phyloP scores from a whole-genome alignment of 2,329 filamentous ascomycete genomes.

The Pseudonectria foliicola region DNA sequence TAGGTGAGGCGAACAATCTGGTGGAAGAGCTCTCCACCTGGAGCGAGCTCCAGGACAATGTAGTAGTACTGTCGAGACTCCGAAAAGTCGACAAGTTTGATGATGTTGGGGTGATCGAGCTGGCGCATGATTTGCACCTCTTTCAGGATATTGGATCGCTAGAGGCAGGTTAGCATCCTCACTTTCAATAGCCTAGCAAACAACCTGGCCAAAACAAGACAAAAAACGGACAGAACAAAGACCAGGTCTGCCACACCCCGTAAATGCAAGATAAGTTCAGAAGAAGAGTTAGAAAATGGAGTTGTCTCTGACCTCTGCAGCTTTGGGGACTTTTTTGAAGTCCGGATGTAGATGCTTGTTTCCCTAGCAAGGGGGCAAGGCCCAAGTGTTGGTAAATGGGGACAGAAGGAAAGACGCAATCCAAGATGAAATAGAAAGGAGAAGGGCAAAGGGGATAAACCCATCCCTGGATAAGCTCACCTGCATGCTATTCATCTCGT shows the following conservation, averaged over 20 bases:
- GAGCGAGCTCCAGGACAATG: constrained; percentile 90
- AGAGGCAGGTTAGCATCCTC: constrained; percentile 23
- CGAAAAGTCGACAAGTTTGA: constrained; percentile 87
- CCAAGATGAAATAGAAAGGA: constrained; percentile 11
- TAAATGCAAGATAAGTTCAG: constrained; percentile 13
- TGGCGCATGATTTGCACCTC: constrained; percentile 99
- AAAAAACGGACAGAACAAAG: constrained; percentile 9
- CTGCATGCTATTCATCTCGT: constrained; percentile 98
- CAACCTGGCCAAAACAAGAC: constrained; percentile 10
- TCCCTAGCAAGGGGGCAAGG: constrained; percentile 56
- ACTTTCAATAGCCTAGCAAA: constrained; percentile 9
- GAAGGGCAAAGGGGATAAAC: constrained; percentile 16
- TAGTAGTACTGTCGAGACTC: constrained; percentile 96
- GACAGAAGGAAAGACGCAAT: constrained; percentile 14
- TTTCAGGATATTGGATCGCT: constrained; percentile 97
- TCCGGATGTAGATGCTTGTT: constrained; percentile 90
- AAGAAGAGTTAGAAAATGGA: constrained; percentile 26
- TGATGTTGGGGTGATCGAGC: constrained; percentile 91
- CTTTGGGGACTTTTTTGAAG: constrained; percentile 90
- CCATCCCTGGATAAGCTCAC: constrained; percentile 53
- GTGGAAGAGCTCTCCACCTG: constrained; percentile 94
- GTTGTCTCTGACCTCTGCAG: constrained; percentile 81
- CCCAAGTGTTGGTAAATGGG: constrained; percentile 48
- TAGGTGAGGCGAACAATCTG: constrained; percentile 97
- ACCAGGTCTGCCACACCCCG: constrained; percentile 13